Evolutionary conservation across 2,329 filamentous ascomycete genomes (phyloP).

Genomic region (Teratosphaeria viscida): DNA sequence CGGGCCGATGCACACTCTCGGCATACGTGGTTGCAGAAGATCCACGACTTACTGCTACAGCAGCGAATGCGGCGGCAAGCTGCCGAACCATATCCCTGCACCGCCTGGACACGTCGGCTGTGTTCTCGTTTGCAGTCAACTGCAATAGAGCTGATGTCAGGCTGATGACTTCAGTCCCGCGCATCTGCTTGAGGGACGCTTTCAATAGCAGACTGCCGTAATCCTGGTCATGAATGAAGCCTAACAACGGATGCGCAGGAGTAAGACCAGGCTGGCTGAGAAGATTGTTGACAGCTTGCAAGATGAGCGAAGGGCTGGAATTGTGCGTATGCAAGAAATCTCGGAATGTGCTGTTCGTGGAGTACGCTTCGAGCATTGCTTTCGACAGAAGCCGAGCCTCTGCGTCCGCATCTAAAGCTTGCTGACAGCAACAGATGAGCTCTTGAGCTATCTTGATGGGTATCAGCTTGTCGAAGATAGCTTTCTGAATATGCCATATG

Average conservation of each 20-base stretch:
- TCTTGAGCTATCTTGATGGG: conserved; percentile 2
- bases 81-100: background rate
- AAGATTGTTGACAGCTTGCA: background rate
- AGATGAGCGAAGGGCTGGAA: background rate
- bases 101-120: background rate
- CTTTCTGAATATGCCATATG: conserved; percentile 27
- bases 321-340: background rate
- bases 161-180: background rate
- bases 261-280: background rate
- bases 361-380: background rate
- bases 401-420: background rate
- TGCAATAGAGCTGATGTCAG: background rate
- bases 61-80: background rate
- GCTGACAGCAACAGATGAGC: conserved; percentile 4
- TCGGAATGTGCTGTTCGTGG: background rate
- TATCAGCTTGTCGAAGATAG: conserved; percentile 26
- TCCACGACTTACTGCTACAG: background rate
- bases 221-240: background rate
- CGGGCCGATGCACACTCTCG: background rate
- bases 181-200: background rate
- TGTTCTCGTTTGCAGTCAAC: background rate
- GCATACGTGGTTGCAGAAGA: background rate
- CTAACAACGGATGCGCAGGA: background rate
- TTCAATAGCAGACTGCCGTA: background rate
- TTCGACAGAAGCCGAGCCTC: background rate